Evolutionary conservation across 441 rosid genomes (phyloP), one percentile per base, ranked within the genome.

Genomic region (Arabidopsis hybrid): DNA sequence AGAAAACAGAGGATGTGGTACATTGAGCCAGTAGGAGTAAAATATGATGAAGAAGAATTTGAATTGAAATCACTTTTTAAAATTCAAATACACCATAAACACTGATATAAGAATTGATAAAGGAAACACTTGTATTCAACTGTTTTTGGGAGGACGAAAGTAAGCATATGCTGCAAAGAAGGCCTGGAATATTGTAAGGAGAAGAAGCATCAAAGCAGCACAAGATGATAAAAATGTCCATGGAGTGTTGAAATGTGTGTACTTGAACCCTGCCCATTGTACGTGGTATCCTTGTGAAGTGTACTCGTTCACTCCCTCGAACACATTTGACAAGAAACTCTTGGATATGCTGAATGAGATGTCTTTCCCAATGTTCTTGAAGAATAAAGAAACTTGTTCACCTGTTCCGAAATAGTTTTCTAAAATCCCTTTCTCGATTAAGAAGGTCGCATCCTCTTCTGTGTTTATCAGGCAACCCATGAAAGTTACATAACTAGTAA

Each of bases 161-260:
- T 49, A 49, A 49, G 53, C 4, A 7, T 14, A 49, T 6, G 12
- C 53, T 16, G 53, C 53, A 49, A 49, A 49, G 53, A 49, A 49
- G 10, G 53, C 53, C 8, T 49, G 53, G 11, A 49, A 7, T 2
- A 49, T 49, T 5, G 53, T 49, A 49, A 49, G 53, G 4, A 49
- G 4, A 49, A 49, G 29, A 49, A 49, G 53, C 26, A 49, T 14
- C 29, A 49, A 49, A 8, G 53, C 53, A 4, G 53, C 53, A 49
- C 53, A 49, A 49, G 53, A 49, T 16, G 53, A 49, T 7, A 49
- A 11, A 49, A 49, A 49, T 49, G 53, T 49, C 53, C 53, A 49
- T 49, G 53, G 53, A 49, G 53, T 49, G 11, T 17, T 49, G 26
- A 49, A 49, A 49, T 49, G 53, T 4, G 53, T 49, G 26, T 49